Base-by-base conservation (phyloP, 2,329 filamentous ascomycete genomes). In the Pseudogymnoascus sp. region DNA sequence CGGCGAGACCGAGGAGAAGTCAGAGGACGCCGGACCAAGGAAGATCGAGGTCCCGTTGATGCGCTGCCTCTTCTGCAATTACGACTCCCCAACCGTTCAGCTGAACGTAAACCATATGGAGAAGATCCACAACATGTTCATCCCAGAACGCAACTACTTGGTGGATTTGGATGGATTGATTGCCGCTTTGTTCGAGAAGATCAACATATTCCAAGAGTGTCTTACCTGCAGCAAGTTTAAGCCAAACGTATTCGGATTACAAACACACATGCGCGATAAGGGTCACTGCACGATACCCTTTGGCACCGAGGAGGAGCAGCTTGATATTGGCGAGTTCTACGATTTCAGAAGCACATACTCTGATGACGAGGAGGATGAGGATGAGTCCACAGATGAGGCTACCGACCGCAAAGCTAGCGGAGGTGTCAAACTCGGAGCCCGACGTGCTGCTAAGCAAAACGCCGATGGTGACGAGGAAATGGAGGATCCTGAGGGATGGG, bases 231-330 rank as follows among this genome's bases (percentile, higher is more conserved):
- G 90, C 72, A 95, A 94, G 75, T 75, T 88, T 45, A 90, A 94
- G 72, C 84, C 87, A 66, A 92, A 87, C 11, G 81, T 89, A 0
- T 86, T 87, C 63, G 93, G 90, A 16, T 85, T 92, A 25, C 92
- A 97, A 72, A 97, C 92, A 0, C 94, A 99, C 74, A 99, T 99
- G 94, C 87, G 91, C 49, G 94, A 99, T 74, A 93, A 92, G 73
- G 89, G 91, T 0, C 94, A 99, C 76, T 97, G 93, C 82, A 96
- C 92, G 83, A 95, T 99, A 68, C 92, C 91, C 0, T 99, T 93
- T 74, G 86, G 88, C 60, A 88, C 87, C 0, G 91, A 97, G 72
- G 88, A 89, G 36, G 92, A 97, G 72, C 91, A 97, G 77, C 83
- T 97, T 30, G 91, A 95, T 62, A 91, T 99, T 71, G 94, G 94